Evolutionary conservation across 2,329 filamentous ascomycete species (phyloP).

Genomic region (Calonectria leucothoes): DNA sequence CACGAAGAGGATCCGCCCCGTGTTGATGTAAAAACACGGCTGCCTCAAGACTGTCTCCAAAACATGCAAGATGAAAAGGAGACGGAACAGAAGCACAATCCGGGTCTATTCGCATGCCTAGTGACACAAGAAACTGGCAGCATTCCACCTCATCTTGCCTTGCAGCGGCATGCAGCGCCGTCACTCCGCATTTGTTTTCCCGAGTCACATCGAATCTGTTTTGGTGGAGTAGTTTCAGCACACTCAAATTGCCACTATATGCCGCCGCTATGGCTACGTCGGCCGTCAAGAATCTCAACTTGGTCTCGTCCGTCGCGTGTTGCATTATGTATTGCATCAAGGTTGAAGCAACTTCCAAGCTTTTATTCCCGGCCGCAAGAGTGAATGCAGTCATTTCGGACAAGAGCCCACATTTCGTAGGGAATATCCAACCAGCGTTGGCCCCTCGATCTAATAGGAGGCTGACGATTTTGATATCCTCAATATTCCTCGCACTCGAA

Average conservation of each 20-base stretch:
- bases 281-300: not conserved
- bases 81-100: not conserved
- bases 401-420: not conserved
- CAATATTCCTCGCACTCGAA: not conserved
- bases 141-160: not conserved
- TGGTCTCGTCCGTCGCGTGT: not conserved
- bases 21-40: not conserved
- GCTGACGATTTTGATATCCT: not conserved
- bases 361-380: not conserved
- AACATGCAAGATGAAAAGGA: not conserved
- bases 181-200: not conserved
- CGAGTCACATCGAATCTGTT: not conserved
- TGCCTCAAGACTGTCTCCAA: not conserved
- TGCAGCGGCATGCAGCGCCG: not conserved
- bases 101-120: not conserved
- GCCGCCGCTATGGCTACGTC: not conserved
- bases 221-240: not conserved
- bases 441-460: not conserved
- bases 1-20: not conserved
- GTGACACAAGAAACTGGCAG: not conserved
- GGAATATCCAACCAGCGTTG: not conserved
- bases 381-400: not conserved
- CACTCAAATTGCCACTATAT: not conserved
- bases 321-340: not conserved
- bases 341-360: not conserved